phyloP scores from a whole-genome alignment of 371 early-diverging fungal species.

The Aphelidium insulamus region DNA sequence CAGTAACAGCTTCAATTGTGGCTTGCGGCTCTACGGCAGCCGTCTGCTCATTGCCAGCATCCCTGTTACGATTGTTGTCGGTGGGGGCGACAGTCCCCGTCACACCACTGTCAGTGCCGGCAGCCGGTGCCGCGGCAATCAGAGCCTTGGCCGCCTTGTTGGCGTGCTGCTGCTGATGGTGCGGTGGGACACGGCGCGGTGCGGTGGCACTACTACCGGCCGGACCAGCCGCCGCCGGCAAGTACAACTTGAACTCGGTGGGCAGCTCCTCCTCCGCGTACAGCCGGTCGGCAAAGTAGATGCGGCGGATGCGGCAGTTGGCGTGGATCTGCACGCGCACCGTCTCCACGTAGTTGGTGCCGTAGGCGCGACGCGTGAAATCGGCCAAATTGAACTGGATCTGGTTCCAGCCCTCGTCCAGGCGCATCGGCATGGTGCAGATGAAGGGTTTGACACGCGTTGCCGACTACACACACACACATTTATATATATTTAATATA shows the following conservation, averaged over 20 bases:
- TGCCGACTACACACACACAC: constrained; percentile 18
- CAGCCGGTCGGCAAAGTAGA: constrained; percentile 75
- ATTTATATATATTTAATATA: neutral
- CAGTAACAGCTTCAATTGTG: too few species aligned
- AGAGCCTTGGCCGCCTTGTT: too few species aligned
- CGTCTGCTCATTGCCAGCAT: too few species aligned
- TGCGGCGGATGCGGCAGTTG: constrained; percentile 60
- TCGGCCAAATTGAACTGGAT: constrained; percentile 68
- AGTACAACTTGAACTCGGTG: constrained; percentile 68
- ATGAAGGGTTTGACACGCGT: constrained; percentile 69
- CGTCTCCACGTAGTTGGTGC: constrained; percentile 71
- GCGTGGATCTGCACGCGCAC: constrained; percentile 74
- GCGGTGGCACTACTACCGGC: too few species aligned
- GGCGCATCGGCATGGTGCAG: constrained; percentile 76
- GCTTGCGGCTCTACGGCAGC: too few species aligned
- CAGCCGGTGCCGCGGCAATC: too few species aligned
- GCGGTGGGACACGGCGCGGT: too few species aligned
- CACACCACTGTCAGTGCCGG: too few species aligned
- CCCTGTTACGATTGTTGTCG: too few species aligned
- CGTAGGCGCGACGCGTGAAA: constrained; percentile 64
- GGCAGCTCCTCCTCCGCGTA: constrained; percentile 82
- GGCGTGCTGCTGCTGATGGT: too few species aligned
- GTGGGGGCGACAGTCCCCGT: too few species aligned
- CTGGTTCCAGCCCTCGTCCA: constrained; percentile 92
- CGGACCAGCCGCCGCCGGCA: constrained; percentile 31